phyloP scores from a whole-genome alignment of 2,329 filamentous ascomycete genomes.

The Graphilbum ipis-grandicollis region DNA sequence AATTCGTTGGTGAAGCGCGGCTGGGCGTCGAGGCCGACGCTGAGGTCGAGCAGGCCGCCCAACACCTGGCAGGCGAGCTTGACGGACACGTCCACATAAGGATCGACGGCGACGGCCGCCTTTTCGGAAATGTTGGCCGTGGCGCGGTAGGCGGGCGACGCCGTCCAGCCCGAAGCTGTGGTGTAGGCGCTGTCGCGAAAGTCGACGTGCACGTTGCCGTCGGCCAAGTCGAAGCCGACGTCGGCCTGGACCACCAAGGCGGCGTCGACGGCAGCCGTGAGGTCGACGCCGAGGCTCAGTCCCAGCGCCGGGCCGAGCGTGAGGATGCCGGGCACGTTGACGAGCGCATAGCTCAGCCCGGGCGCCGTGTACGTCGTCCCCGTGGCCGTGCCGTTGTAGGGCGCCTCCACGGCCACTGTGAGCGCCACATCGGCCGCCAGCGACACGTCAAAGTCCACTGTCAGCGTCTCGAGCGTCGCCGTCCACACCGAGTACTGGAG shows the following conservation, averaged over 20 bases:
- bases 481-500: conserved; percentile 21
- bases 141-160: conserved; percentile 9
- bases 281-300: conserved; percentile 4
- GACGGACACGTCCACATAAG: conserved; percentile 10
- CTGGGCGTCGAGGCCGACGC: conserved; percentile 12
- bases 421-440: conserved; percentile 20
- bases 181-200: conserved; percentile 12
- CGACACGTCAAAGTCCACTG: conserved; percentile 23
- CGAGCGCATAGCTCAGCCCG: conserved; percentile 18
- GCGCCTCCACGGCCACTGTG: conserved; percentile 16
- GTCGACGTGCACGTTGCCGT: conserved; percentile 12
- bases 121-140: conserved; percentile 8
- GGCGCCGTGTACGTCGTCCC: conserved; percentile 18
- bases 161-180: conserved; percentile 7
- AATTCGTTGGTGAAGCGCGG: conserved; percentile 13
- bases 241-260: not conserved
- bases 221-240: not conserved
- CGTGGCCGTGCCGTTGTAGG: conserved; percentile 17
- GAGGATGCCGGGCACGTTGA: conserved; percentile 23
- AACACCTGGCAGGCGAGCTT: conserved; percentile 12
- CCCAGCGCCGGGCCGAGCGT: conserved; percentile 7
- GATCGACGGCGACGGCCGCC: conserved; percentile 10
- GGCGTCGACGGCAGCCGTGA: not conserved
- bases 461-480: conserved; percentile 17
- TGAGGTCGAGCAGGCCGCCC: conserved; percentile 12